These are phyloP conservation scores for Annona cherimola DNA, from an alignment of 164 flowering plant genomes.

Conservation along the genomic window DNA sequence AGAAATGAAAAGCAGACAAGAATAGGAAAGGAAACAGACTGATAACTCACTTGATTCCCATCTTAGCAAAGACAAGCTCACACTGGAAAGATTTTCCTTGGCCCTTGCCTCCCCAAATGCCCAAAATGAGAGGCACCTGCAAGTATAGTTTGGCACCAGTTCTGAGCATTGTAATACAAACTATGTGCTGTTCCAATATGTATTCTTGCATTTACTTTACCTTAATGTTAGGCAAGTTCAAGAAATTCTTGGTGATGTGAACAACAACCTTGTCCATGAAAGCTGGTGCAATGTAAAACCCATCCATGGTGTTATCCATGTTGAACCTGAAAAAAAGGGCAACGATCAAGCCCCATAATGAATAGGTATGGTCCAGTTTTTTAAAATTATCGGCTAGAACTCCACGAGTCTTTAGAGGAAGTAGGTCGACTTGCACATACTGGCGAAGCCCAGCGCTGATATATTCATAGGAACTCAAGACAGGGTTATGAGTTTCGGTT, in stretches of 20 bases:
- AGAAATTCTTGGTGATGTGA: conserved; percentile 56
- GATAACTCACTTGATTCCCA: conserved; percentile 42
- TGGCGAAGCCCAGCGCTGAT: conserved; percentile 42
- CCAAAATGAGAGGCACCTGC: conserved; percentile 57
- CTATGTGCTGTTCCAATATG: background rate
- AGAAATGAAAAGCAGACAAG: too few relatives aligned
- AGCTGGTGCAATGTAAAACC: conserved; percentile 56
- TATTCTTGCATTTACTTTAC: conserved; percentile 9
- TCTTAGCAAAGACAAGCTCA: conserved; percentile 53
- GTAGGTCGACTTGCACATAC: conserved; percentile 21
- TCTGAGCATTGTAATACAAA: background rate
- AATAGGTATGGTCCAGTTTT: too few relatives aligned
- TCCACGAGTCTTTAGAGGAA: too few relatives aligned
- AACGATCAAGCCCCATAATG: background rate
- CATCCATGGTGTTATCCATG: conserved; percentile 48
- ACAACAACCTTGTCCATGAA: conserved; percentile 66
- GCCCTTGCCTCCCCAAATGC: conserved; percentile 65
- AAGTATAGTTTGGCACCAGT: background rate
- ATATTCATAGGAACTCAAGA: conserved; percentile 55
- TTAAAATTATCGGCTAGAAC: too few relatives aligned
- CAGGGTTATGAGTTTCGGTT: conserved; percentile 43
- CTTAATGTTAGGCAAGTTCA: conserved; percentile 59
- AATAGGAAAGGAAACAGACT: background rate
- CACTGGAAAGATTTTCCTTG: conserved; percentile 68
- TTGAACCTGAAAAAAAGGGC: conserved; percentile 24